Base-by-base conservation (phyloP, 2,329 filamentous ascomycete genomes). In the Trichoderma atrobrunneum region DNA sequence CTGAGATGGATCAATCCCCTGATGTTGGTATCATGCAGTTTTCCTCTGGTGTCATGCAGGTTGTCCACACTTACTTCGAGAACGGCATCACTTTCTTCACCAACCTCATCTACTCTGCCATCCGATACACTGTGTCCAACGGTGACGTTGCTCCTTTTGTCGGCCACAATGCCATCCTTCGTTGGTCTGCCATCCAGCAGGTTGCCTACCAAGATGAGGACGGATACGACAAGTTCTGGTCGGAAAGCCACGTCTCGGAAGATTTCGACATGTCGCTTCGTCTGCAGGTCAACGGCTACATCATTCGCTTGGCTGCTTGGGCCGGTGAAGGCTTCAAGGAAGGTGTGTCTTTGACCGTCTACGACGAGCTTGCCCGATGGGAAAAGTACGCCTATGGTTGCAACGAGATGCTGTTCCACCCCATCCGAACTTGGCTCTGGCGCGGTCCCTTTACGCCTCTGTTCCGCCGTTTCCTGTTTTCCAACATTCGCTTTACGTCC, bases 361-460 rank as follows among this genome's bases (percentile, higher is more conserved):
- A 95, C 78, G 93, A 95, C 81, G 93, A 95, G 81, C 85, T 95
- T 73, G 91, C 92, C 2, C 91, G 93, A 72, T 95, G 93, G 93
- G 93, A 95, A 79, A 95, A 95, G 82, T 94, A 94, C 79, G 93
- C 93, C 3, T 95, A 94, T 77, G 92, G 93, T 48, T 95, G 93
- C 82, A 93, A 92, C 80, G 93, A 95, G 83, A 85, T 95, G 72
- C 86, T 95, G 72, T 95, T 96, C 84, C 88, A 95, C 78, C 93
- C 93, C 3, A 84, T 95, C 73, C 87, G 88, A 73, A 90, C 89
- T 76, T 95, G 93, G 93, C 80, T 89, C 59, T 90, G 86, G 79
- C 88, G 86, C 18, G 93, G 93, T 0, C 93, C 93, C 32, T 93
- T 95, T 79, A 95, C 93, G 5, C 90, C 91, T 26, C 87, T 95